Percentiles rank a stretch among this genome's conserved stretches.
These are phyloP conservation scores for Rhizoclosmatium globosum DNA, from an alignment of 192 early-diverging fungal species.

Conservation along the genomic window DNA sequence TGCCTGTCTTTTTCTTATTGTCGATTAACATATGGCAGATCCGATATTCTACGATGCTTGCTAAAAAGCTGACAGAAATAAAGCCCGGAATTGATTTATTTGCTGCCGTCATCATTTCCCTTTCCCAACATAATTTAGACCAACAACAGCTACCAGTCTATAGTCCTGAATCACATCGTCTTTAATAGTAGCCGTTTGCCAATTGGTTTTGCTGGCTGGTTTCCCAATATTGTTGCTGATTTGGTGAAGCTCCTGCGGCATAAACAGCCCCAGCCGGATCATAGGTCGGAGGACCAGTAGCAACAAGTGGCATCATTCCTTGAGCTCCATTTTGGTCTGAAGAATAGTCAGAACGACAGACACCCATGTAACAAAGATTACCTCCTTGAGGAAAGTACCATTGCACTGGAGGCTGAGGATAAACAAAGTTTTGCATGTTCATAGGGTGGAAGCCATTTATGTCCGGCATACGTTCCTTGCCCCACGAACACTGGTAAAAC, in stretches of 20 bases:
- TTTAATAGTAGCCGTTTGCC: too few species aligned
- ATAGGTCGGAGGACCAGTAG: not conserved
- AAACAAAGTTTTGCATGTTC: conserved; percentile 33
- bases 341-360: not conserved
- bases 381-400: conserved; percentile 22
- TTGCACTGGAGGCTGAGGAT: conserved; percentile 18
- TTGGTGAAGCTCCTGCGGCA: not conserved
- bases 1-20: not conserved
- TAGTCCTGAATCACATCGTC: too few species aligned
- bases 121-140: too few species aligned
- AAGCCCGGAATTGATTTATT: too few species aligned
- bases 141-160: too few species aligned
- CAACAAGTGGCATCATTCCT: not conserved
- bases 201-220: too few species aligned
- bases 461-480: conserved; percentile 77
- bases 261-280: not conserved
- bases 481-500: conserved; percentile 77
- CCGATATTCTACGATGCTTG: conserved; percentile 33
- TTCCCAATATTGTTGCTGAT: too few species aligned
- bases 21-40: not conserved
- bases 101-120: too few species aligned
- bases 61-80: not conserved
- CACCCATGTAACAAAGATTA: not conserved
- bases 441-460: conserved; percentile 24
- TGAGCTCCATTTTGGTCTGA: not conserved